Percentiles rank a stretch among this genome's conserved stretches.
phyloP scores from a whole-genome alignment of 169 alveolate species.

The Plasmodium cynomolgi region DNA sequence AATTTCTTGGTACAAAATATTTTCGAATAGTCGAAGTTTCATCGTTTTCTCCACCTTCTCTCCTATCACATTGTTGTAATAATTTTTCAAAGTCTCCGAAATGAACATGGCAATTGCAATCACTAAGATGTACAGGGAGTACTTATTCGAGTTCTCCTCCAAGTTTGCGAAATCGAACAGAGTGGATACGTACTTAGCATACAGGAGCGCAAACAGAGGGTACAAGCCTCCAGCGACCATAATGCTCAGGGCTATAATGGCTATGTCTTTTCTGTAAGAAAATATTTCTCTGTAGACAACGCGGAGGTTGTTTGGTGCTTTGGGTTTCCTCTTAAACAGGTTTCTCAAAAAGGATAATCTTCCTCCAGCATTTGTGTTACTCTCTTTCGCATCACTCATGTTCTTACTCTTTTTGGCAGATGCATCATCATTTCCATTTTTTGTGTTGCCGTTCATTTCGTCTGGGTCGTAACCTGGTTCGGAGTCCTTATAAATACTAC shows the following conservation, averaged over 20 bases:
- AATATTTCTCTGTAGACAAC: conserved; percentile 62
- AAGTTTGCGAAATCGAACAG: conserved; percentile 44
- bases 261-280: conserved; percentile 34
- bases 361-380: background rate
- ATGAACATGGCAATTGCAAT: conserved; percentile 64
- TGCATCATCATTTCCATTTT: background rate
- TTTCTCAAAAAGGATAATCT: conserved; percentile 23
- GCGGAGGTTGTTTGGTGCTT: conserved; percentile 25
- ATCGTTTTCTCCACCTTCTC: conserved; percentile 58
- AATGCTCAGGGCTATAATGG: conserved; percentile 20
- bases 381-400: background rate
- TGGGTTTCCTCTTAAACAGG: conserved; percentile 22
- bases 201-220: conserved; percentile 60
- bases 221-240: conserved; percentile 73
- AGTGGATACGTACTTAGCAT: conserved; percentile 43
- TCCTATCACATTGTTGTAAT: conserved; percentile 61
- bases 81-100: conserved; percentile 59
- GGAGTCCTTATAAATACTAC: conserved; percentile 44
- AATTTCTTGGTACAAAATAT: conserved; percentile 73
- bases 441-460: background rate
- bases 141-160: conserved; percentile 30
- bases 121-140: conserved; percentile 33
- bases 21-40: conserved; percentile 46
- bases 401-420: background rate
- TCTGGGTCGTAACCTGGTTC: conserved; percentile 5